Percentiles rank a stretch among this genome's conserved stretches.
phyloP scores from a whole-genome alignment of 2,329 filamentous ascomycete species.

The Diaporthe citrichinensis region DNA sequence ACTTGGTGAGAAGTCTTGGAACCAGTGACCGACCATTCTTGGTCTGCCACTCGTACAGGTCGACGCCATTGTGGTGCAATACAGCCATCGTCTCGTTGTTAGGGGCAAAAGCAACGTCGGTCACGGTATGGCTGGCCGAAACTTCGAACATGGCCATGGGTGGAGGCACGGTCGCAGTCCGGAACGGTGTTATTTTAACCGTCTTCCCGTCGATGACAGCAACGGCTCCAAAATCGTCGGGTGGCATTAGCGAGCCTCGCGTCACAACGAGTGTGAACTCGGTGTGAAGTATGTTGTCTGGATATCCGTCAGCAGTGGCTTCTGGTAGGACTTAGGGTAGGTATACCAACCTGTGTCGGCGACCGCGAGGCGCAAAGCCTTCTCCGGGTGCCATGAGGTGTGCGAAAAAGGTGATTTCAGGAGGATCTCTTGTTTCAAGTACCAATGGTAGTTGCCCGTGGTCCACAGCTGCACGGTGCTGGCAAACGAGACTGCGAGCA shows the following conservation, averaged over 20 bases:
- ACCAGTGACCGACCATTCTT: constrained; percentile 65
- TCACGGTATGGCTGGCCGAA: constrained; percentile 69
- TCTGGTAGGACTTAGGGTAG: not conserved
- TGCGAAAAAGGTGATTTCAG: constrained; percentile 51
- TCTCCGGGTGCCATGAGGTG: constrained; percentile 89
- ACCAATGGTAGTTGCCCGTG: constrained; percentile 98
- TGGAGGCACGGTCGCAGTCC: constrained; percentile 87
- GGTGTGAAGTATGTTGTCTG: constrained; percentile 64
- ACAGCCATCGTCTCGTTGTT: constrained; percentile 78
- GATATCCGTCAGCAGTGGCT: constrained; percentile 39
- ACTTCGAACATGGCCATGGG: constrained; percentile 91
- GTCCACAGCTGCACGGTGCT: constrained; percentile 94
- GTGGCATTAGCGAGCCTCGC: constrained; percentile 78
- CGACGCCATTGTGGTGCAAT: constrained; percentile 76
- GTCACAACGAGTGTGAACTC: constrained; percentile 79
- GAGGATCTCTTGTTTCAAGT: constrained; percentile 90
- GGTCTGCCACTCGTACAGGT: constrained; percentile 78
- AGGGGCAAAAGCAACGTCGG: constrained; percentile 82
- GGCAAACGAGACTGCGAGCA: constrained; percentile 83
- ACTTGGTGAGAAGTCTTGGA: constrained; percentile 57
- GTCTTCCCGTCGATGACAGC: constrained; percentile 86
- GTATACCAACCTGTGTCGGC: constrained; percentile 62
- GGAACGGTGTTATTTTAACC: constrained; percentile 88
- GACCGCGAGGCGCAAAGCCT: constrained; percentile 76
- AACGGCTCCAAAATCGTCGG: constrained; percentile 83